Conservation (phyloP, 139 green algal genomes). For the Volvox reticuliferus region DNA sequence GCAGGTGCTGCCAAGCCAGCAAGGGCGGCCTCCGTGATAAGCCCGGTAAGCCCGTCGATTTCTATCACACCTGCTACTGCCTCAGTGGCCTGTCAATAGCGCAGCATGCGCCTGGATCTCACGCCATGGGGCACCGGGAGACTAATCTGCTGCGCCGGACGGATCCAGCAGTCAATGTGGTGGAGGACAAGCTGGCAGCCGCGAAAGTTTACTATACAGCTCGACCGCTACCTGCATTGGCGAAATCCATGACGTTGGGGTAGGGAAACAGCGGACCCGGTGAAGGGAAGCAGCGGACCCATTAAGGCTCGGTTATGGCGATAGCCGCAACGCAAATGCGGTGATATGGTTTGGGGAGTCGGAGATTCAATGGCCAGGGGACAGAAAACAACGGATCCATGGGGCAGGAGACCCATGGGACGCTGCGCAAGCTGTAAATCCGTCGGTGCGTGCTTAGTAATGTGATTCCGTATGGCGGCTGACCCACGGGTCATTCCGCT, state of each 20-base stretch:
- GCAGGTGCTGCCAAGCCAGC: slow-evolving; percentile 61
- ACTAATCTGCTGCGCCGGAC: slow-evolving; percentile 70
- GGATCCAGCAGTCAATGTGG: slow-evolving; percentile 84
- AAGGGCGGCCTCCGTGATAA: slow-evolving; percentile 96
- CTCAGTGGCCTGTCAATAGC: slow-evolving; percentile 88
- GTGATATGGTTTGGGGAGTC: neutral
- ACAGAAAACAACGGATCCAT: no score
- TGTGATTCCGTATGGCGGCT: neutral
- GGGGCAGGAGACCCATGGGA: no score
- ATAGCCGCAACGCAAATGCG: neutral
- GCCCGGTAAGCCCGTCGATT: slow-evolving; percentile 93
- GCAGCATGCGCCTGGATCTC: slow-evolving; percentile 76
- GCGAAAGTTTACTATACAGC: slow-evolving; percentile 54
- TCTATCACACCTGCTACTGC: slow-evolving; percentile 99
- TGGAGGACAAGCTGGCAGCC: slow-evolving; percentile 62
- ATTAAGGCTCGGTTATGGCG: neutral
- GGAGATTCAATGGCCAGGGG: no score
- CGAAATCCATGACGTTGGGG: neutral
- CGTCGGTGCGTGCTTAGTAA: neutral
- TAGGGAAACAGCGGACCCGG: neutral
- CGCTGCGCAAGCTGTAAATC: neutral
- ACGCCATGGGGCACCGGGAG: slow-evolving; percentile 60
- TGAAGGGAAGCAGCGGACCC: neutral
- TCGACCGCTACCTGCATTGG: slow-evolving; percentile 7
- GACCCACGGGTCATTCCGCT: no score